A percentile compares a stretch with the other conserved stretches of the same genome.
These are phyloP conservation scores for Pseudocohnilembus persalinus DNA, from an alignment of 169 alveolate species.

Conservation along the genomic window DNA sequence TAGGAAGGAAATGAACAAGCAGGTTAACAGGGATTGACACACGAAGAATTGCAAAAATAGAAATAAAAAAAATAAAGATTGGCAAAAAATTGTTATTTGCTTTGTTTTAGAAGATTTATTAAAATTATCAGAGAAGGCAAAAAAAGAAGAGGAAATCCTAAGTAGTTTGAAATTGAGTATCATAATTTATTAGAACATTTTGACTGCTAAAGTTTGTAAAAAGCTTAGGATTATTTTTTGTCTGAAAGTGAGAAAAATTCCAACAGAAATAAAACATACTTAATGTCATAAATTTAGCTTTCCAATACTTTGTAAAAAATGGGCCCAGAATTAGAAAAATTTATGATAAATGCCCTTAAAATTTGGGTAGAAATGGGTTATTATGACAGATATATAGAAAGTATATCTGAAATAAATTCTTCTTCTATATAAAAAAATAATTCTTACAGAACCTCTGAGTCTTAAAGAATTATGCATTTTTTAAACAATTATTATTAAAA, in stretches of 20 bases:
- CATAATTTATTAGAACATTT: not conserved
- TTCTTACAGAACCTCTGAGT: not conserved
- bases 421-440: not conserved
- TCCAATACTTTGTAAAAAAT: no score
- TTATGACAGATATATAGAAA: not conserved
- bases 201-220: not conserved
- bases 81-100: not conserved
- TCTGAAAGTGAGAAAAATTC: no score
- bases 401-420: not conserved
- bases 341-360: not conserved
- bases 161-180: not conserved
- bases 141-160: not conserved
- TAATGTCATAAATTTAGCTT: no score
- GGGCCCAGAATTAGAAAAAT: not conserved
- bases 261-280: not conserved
- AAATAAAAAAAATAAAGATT: not conserved
- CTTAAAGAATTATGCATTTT: not conserved
- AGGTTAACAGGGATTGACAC: not conserved
- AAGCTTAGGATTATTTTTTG: not conserved
- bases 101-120: not conserved
- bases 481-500: no score
- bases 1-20: not conserved
- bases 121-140: not conserved
- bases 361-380: not conserved
- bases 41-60: not conserved